A percentile compares a stretch with the other conserved stretches of the same genome.
These are phyloP conservation scores for Mycosarcoma maydis DNA, from an alignment of 1,284 basidiomycete species.

Conservation along the genomic window DNA sequence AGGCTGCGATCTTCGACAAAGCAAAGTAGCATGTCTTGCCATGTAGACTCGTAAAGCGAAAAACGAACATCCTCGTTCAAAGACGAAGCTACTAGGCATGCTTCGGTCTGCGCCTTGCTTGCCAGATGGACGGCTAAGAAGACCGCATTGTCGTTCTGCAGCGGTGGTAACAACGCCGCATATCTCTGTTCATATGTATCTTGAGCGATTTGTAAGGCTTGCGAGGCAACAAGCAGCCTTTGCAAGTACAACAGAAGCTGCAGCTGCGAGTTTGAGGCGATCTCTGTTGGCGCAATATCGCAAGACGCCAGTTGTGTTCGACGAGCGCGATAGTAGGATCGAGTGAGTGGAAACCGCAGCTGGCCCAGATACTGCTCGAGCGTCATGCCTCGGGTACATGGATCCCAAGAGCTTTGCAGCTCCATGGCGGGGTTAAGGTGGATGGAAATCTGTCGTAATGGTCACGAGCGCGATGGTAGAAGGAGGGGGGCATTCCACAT, in stretches of 20 bases:
- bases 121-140: background rate
- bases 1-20: background rate
- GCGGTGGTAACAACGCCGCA: background rate
- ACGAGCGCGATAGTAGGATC: background rate
- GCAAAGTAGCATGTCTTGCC: background rate
- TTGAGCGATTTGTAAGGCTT: too few species aligned
- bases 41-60: background rate
- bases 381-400: background rate
- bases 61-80: background rate
- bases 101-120: background rate
- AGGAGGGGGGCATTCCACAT: too few species aligned
- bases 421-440: background rate
- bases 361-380: background rate
- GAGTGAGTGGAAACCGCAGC: background rate
- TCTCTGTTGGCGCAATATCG: background rate
- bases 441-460: too few species aligned
- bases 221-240: background rate
- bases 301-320: background rate
- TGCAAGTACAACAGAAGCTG: background rate
- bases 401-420: background rate
- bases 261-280: background rate
- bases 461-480: too few species aligned
- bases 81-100: background rate
- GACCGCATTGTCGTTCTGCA: background rate
- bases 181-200: background rate